Conservation (phyloP, 140 eudicot genomes). For the Senecio squalidus region DNA sequence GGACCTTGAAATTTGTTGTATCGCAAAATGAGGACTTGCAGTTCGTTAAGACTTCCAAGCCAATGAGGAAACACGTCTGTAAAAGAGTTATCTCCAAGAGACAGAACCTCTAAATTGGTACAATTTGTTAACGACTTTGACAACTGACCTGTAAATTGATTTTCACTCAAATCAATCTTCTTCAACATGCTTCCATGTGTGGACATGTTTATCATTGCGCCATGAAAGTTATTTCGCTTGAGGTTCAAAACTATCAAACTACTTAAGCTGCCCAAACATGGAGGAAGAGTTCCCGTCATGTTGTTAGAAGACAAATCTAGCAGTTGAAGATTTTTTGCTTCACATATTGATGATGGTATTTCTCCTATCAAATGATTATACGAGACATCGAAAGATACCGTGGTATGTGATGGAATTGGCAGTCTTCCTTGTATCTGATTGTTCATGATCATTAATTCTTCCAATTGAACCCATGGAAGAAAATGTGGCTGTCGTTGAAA, state of each 20-base stretch:
- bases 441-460: background rate
- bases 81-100: background rate
- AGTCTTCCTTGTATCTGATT: slow-evolving; percentile 27
- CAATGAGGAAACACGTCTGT: slow-evolving; percentile 1
- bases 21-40: slow-evolving; percentile 20
- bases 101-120: too few species aligned
- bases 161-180: too few species aligned
- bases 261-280: slow-evolving; percentile 18
- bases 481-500: background rate
- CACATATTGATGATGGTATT: background rate
- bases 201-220: background rate
- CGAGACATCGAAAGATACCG: background rate
- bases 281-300: slow-evolving; percentile 30
- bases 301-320: too few species aligned
- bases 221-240: background rate
- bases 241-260: background rate
- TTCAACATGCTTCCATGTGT: background rate
- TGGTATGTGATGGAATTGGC: slow-evolving; percentile 29
- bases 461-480: slow-evolving; percentile 7
- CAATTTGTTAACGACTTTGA: too few species aligned
- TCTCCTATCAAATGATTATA: slow-evolving; percentile 5
- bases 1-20: slow-evolving; percentile 24
- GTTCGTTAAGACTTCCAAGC: slow-evolving; percentile 10
- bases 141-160: too few species aligned
- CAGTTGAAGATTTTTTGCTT: background rate